phyloP scores from a whole-genome alignment of 805 yeast genomes.

The Zygosaccharomyces rouxii region DNA sequence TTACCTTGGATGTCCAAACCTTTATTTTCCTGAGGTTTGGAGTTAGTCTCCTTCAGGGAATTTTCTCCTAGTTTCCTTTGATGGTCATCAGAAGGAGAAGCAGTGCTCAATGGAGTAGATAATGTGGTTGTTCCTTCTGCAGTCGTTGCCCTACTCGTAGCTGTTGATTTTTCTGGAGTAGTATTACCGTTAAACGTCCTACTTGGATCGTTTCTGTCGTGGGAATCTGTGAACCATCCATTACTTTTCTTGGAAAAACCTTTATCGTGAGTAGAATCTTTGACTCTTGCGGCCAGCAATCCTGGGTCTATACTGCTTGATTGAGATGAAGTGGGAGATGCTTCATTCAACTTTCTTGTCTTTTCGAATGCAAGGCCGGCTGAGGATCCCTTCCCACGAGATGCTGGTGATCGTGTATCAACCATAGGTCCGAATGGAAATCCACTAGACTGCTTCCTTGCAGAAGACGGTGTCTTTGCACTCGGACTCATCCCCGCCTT shows the following conservation, averaged over 20 bases:
- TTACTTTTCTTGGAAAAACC: background rate
- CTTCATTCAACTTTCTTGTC: background rate
- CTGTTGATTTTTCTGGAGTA: background rate
- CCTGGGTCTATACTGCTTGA: background rate
- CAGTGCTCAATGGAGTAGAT: background rate
- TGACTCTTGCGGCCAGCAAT: background rate
- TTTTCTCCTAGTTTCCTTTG: background rate
- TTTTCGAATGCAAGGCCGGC: background rate
- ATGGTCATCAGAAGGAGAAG: background rate
- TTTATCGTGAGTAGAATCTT: background rate
- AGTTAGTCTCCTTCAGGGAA: background rate
- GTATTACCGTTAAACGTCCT: background rate
- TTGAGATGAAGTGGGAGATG: background rate
- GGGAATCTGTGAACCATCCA: background rate
- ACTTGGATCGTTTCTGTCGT: background rate
- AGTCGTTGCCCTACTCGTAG: background rate
- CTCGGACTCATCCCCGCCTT: constrained; percentile 35
- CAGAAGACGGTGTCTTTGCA: constrained; percentile 10
- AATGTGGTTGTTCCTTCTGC: background rate
- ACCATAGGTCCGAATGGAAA: constrained; percentile 14
- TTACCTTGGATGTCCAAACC: background rate
- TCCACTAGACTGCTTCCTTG: constrained; percentile 11
- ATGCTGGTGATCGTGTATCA: constrained; percentile 12
- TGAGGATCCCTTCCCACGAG: background rate
- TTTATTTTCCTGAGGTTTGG: background rate